Base-by-base conservation (phyloP, 768 basidiomycete genomes). In the Phanerodontia chrysosporium region DNA sequence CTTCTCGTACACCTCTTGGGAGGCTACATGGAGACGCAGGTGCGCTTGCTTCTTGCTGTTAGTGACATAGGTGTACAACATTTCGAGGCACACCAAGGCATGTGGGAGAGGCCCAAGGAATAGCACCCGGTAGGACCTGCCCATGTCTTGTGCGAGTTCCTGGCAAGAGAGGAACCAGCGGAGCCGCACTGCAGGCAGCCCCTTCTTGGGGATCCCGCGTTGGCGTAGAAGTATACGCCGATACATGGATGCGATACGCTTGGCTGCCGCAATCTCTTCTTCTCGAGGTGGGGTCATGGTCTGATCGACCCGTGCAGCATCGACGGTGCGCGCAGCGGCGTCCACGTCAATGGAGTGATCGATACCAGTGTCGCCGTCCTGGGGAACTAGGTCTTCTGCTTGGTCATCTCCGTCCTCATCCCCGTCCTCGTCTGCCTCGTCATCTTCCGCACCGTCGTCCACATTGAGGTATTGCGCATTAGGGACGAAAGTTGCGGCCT, bases 81-180 rank as follows among this genome's bases (percentile, higher is more conserved):
- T 49, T 30, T 63, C 58, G 4, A 59, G 13, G 36, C 58, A 57
- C 9, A 57, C 58, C 12, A 63, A 36, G 3, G 45, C 54, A 45
- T 59, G 62, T 6, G 62, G 62, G 16, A 63, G n/a, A 18, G 58
- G 58, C 9, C 62, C 62, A 13, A 63, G 55, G 36, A 28, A 63
- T 6, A 63, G 22, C 9, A 29, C 7, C 1, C 51, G 35, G 48
- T 63, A 63, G 16, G 25, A 18, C 9, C 7, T 25, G 22, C 16
- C 29, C 3, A 57, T 44, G 14, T 42, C 25, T 27, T 51, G 55
- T 1, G 55, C 21, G 2, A 22, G 13, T 6, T 42, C 45, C 18
- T 30, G 48, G 36, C 57, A 62, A 8, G 42, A n/a, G 12, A 42
- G 3, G 45, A 56, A 63, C 36, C 55, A 59, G 2, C 58, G 62